Percentiles rank a stretch among this genome's conserved stretches.
These are phyloP conservation scores for Phaeosphaeria sp. DNA, from an alignment of 2,329 filamentous ascomycete species.

Conservation along the genomic window DNA sequence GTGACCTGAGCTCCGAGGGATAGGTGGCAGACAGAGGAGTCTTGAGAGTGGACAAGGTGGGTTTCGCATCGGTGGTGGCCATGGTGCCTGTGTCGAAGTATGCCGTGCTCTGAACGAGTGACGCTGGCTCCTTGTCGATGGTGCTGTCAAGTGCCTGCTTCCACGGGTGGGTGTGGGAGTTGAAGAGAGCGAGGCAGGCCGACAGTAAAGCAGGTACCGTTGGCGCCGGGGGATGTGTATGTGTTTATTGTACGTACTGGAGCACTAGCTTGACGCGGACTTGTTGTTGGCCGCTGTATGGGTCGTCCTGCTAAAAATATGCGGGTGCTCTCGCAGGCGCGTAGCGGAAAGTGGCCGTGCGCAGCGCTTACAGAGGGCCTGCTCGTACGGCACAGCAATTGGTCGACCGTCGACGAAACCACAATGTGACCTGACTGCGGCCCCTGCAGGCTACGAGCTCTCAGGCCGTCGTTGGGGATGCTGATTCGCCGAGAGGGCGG, in stretches of 20 bases:
- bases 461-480: conserved; percentile 16
- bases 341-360: conserved; percentile 27
- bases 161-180: conserved; percentile 31
- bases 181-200: conserved; percentile 35
- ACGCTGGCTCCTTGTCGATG: conserved; percentile 29
- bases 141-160: conserved; percentile 31
- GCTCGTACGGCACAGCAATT: conserved; percentile 18
- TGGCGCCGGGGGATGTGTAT: conserved; percentile 32
- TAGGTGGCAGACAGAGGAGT: conserved; percentile 68
- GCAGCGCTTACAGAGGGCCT: conserved; percentile 17
- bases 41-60: conserved; percentile 51
- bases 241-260: conserved; percentile 43
- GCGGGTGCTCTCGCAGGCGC: conserved; percentile 17
- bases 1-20: conserved; percentile 65
- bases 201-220: conserved; percentile 25
- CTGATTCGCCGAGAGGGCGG: conserved; percentile 34
- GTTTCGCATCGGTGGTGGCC: conserved; percentile 51
- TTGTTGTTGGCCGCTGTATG: conserved; percentile 42
- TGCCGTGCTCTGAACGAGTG: conserved; percentile 38
- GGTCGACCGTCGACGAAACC: conserved; percentile 36
- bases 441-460: conserved; percentile 41
- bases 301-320: conserved; percentile 41
- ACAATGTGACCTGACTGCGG: conserved; percentile 44
- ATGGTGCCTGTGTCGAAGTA: conserved; percentile 37
- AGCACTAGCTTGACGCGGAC: conserved; percentile 34